Base-by-base conservation (phyloP, 2,329 filamentous ascomycete species). In the Aotearoamyces nothofagi region DNA sequence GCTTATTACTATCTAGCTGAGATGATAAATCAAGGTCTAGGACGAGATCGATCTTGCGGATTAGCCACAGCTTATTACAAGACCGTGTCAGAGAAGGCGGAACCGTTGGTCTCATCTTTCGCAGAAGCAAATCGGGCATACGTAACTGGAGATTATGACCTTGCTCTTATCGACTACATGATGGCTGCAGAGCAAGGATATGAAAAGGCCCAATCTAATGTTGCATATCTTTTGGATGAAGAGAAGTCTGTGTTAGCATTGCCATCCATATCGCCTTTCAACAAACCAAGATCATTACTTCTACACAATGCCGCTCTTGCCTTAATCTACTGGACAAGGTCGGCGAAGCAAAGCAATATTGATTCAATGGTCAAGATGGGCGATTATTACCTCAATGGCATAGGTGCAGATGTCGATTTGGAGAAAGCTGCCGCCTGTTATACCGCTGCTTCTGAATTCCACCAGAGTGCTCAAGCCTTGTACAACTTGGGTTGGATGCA, bases 401-500 rank as follows among this genome's bases (percentile, higher is more conserved):
- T 86, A 14, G 87, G 87, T 3, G 69, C 78, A 1, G 58, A 69
- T 5, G 44, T 60, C 0, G 79, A 92, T 39, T 58, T 79, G 11
- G 76, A 86, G 42, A 93, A 93, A 52, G 92, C 92, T 5, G 84
- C 86, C 0, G 75, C 79, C 24, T 98, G 90, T 57, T 98, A 98
- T 45, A 78, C 80, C 30, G 80, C 82, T 4, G 90, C 90, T 2
- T 86, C 86, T 0, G 90, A 98, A 47, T 84, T 80, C 34, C 75
- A 87, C 41, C 78, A 84, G 47, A 92, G 83, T 42, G 90, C 87
- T 3, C 92, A 98, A 54, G 90, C 92, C 9, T 71, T 94, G 33
- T 98, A 84, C 69, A 96, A 98, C 45, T 62, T 98, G 9, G 92
- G 90, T 4, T 98, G 90, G 90, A 96, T 98, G 87, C 84, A 98